Evolutionary conservation across 768 basidiomycete genomes (phyloP), one percentile per base, ranked within the genome.

Genomic region (Pleurotus cornucopiae): DNA sequence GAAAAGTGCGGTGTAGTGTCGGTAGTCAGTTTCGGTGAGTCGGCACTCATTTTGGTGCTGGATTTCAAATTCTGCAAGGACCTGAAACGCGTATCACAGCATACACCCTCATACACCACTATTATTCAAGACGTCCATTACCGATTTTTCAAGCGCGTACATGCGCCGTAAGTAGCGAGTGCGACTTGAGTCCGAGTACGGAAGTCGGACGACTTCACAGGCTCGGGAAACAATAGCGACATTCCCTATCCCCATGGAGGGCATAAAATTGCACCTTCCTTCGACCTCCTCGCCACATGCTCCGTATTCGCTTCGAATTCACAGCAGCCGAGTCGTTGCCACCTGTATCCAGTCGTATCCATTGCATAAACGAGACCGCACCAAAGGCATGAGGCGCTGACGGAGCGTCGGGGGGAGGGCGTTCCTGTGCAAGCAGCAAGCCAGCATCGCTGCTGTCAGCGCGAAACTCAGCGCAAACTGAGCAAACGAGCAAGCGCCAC

Each of bases 381-480:
- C 20, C 43, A 47, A 47, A 16, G 46, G 20, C 46, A 21, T 47
- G 46, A 47, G 46, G 48, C 26, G 21, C 14, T 20, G 26, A n/a
- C 11, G 48, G 25, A 14, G 48, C 14, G 26, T 26, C 26, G 48
- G 48, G 26, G 48, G 25, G 14, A 20, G 14, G 25, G 48, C 4
- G 25, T 49, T 49, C 41, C 25, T 49, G 25, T 49, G 48, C 30
- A 34, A 9, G 9, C 9, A 34, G 30, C 30, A 34, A 34, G 26
- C 30, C 48, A 49, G 20, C 41, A 44, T 49, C 48, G 48, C 20
- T 49, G 48, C 48, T 49, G 48, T 49, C 48, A 49, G 25, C 26
- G 48, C 48, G 23, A 49, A 49, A 49, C 48, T 49, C 30, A 49
- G 48, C 48, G 48, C 37, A 16, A 49, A 30, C n/a, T 25, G 21